A percentile compares a stretch with the other conserved stretches of the same genome.
These are phyloP conservation scores for Knufia fluminis DNA, from an alignment of 2,329 filamentous ascomycete species.

Conservation along the genomic window DNA sequence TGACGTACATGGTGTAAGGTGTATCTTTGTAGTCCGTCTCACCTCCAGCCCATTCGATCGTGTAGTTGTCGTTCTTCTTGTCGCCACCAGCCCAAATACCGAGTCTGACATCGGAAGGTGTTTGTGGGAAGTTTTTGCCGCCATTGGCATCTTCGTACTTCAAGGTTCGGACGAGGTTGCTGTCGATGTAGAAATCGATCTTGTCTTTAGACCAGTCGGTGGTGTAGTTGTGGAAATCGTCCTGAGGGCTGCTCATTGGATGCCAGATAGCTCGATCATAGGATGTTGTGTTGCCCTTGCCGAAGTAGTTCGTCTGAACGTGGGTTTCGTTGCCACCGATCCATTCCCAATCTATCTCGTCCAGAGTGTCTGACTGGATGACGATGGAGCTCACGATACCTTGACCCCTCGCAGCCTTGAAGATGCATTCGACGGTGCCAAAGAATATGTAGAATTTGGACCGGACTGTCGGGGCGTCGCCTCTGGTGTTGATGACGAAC, in stretches of 20 bases:
- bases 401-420: constrained; percentile 64
- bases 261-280: constrained; percentile 62
- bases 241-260: constrained; percentile 53
- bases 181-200: constrained; percentile 80
- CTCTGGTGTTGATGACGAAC: constrained; percentile 61
- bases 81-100: constrained; percentile 91
- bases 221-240: constrained; percentile 72
- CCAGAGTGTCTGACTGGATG: constrained; percentile 71
- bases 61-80: constrained; percentile 64
- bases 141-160: constrained; percentile 57
- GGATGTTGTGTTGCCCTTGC: constrained; percentile 61
- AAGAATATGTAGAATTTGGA: constrained; percentile 81
- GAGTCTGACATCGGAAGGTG: constrained; percentile 88
- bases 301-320: constrained; percentile 67
- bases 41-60: constrained; percentile 83
- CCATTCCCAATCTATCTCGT: constrained; percentile 84
- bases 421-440: constrained; percentile 65
- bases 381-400: constrained; percentile 78
- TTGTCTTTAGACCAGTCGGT: constrained; percentile 83
- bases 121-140: constrained; percentile 74
- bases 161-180: constrained; percentile 66
- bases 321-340: constrained; percentile 56
- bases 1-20: constrained; percentile 78
- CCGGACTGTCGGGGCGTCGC: constrained; percentile 69
- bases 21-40: constrained; percentile 73